Percentiles rank a stretch among this genome's conserved stretches.
phyloP scores from a whole-genome alignment of 2,329 filamentous ascomycete genomes.

The Clonostachys sp. region DNA sequence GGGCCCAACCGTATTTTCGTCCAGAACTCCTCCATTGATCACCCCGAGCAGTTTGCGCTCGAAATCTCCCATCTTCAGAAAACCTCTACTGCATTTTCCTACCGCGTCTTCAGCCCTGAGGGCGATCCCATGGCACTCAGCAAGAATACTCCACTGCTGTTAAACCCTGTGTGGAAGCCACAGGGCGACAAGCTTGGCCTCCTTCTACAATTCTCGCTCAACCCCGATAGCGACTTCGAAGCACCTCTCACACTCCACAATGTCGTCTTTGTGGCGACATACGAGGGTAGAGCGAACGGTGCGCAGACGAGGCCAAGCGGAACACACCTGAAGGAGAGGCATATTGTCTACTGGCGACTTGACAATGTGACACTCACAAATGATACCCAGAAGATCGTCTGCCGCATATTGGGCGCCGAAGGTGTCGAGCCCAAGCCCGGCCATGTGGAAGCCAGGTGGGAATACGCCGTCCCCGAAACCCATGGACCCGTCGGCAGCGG shows the following conservation, averaged over 20 bases:
- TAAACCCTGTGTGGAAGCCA: constrained; percentile 77
- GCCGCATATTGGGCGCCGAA: constrained; percentile 71
- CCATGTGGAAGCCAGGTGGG: constrained; percentile 79
- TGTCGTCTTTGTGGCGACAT: constrained; percentile 66
- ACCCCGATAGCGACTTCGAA: constrained; percentile 56
- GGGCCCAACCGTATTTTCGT: constrained; percentile 92
- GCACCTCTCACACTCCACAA: constrained; percentile 55
- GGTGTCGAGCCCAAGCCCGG: constrained; percentile 67
- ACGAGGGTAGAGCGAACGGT: constrained; percentile 63
- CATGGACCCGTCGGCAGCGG: constrained; percentile 45
- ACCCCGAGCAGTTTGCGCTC: constrained; percentile 75
- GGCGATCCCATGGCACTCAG: constrained; percentile 19
- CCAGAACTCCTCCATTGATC: constrained; percentile 57
- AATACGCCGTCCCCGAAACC: constrained; percentile 38
- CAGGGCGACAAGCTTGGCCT: constrained; percentile 83
- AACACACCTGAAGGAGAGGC: constrained; percentile 74
- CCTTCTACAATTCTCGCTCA: constrained; percentile 78
- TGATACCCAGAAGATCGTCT: constrained; percentile 73
- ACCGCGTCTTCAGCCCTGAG: constrained; percentile 66
- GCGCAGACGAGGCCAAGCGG: constrained; percentile 76
- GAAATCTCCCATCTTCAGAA: constrained; percentile 68
- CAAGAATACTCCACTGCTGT: constrained; percentile 64
- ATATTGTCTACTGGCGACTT: constrained; percentile 75
- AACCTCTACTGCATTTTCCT: constrained; percentile 84
- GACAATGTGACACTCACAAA: constrained; percentile 67